These are phyloP conservation scores for Tolypocladium ovalisporum DNA, from an alignment of 2,329 filamentous ascomycete genomes.

Conservation along the genomic window DNA sequence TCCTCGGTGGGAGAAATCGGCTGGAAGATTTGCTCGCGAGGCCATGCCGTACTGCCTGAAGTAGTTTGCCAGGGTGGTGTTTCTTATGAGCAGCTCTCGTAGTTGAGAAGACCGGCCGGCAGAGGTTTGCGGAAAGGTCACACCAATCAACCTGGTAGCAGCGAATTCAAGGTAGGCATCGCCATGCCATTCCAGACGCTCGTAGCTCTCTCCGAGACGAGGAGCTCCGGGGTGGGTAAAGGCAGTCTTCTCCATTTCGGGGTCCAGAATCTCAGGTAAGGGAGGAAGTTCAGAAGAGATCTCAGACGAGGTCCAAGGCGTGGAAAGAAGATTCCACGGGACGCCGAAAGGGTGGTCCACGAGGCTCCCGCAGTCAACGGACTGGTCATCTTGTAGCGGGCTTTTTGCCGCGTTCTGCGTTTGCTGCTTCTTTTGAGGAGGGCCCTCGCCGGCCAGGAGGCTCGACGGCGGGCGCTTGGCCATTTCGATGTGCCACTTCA, in stretches of 20 bases:
- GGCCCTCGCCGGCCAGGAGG: not conserved
- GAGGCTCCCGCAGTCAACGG: not conserved
- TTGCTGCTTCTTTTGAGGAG: conserved; percentile 4
- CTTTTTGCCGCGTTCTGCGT: not conserved
- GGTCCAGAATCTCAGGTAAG: conserved; percentile 50
- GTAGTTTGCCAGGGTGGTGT: conserved; percentile 63
- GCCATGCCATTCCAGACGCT: conserved; percentile 78
- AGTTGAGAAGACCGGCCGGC: conserved; percentile 64
- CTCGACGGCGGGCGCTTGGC: conserved; percentile 20
- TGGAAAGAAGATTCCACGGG: conserved; percentile 12
- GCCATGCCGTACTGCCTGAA: conserved; percentile 62
- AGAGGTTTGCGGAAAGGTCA: conserved; percentile 53
- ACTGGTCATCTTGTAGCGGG: not conserved
- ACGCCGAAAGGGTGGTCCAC: not conserved
- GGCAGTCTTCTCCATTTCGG: conserved; percentile 46
- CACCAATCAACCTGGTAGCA: conserved; percentile 63
- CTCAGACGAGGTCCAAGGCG: conserved; percentile 39
- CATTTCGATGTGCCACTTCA: conserved; percentile 15
- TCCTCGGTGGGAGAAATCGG: conserved; percentile 22
- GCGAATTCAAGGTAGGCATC: conserved; percentile 77
- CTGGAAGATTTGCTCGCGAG: conserved; percentile 46
- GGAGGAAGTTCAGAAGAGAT: conserved; percentile 40
- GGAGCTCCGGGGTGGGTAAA: conserved; percentile 53
- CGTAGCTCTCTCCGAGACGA: conserved; percentile 42
- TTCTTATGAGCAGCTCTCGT: conserved; percentile 71